Conservation (phyloP, 2,329 filamentous ascomycete genomes). For the Fulvia fulva region DNA sequence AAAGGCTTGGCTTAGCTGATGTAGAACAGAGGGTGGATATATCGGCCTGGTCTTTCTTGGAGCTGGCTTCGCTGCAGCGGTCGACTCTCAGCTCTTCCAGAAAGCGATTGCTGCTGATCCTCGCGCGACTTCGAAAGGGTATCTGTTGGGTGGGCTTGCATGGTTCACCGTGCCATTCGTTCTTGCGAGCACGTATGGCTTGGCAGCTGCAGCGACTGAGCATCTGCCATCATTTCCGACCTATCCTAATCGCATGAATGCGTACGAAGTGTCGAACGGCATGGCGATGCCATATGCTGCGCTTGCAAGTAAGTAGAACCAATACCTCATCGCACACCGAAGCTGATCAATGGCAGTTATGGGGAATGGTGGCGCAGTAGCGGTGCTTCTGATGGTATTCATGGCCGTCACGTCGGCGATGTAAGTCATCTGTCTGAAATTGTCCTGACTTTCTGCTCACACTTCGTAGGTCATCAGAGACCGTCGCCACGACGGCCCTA, state of each 20-base stretch:
- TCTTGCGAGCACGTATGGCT: conserved; percentile 44
- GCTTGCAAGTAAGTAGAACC: conserved; percentile 45
- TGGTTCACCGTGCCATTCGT: conserved; percentile 49
- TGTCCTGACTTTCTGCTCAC: not conserved
- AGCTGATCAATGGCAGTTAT: conserved; percentile 53
- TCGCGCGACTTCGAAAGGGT: conserved; percentile 35
- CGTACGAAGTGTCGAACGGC: conserved; percentile 71
- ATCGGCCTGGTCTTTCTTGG: conserved; percentile 24
- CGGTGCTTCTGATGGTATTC: conserved; percentile 58
- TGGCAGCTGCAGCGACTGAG: conserved; percentile 27
- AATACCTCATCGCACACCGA: not conserved
- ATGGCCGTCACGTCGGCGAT: conserved; percentile 45
- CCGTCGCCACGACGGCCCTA: conserved; percentile 41
- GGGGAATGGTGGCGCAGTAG: conserved; percentile 72
- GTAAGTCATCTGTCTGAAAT: not conserved
- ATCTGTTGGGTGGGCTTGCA: conserved; percentile 41
- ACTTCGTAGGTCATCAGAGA: conserved; percentile 36
- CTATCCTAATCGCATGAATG: conserved; percentile 65
- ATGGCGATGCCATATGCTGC: conserved; percentile 79
- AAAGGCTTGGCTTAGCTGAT: not conserved
- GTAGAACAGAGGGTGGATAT: conserved; percentile 18
- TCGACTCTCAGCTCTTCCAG: conserved; percentile 26
- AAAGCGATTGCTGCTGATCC: conserved; percentile 40
- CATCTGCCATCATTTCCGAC: conserved; percentile 46
- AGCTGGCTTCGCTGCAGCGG: conserved; percentile 11